Conservation (phyloP, 495 filamentous ascomycete genomes). For the Penicillium cosmopolitanum region DNA sequence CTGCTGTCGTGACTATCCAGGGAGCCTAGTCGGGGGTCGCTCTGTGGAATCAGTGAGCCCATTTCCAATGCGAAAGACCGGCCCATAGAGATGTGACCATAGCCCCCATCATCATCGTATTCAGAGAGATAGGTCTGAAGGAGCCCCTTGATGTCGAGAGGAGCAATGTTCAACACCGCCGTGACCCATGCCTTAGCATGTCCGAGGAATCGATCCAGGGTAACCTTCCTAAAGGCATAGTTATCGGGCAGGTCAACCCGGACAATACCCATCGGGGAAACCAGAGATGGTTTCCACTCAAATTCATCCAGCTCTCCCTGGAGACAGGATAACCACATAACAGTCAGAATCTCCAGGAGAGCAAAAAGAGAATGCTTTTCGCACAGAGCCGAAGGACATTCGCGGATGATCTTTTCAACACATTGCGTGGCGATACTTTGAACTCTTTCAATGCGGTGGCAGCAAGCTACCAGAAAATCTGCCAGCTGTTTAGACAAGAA, state of each 20-base stretch:
- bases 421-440: conserved; percentile 80
- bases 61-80: conserved; percentile 94
- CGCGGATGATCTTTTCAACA: conserved; percentile 79
- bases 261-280: conserved; percentile 72
- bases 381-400: conserved; percentile 88
- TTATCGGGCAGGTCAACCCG: conserved; percentile 90
- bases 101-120: conserved; percentile 82
- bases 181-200: conserved; percentile 81
- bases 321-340: conserved; percentile 94
- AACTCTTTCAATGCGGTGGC: conserved; percentile 86
- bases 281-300: conserved; percentile 77
- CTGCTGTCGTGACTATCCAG: conserved; percentile 72
- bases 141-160: conserved; percentile 91
- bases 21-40: conserved; percentile 79
- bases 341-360: conserved; percentile 82
- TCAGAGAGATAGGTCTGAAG: conserved; percentile 95
- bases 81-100: conserved; percentile 90
- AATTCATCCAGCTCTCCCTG: conserved; percentile 95
- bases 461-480: conserved; percentile 81
- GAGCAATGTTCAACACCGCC: conserved; percentile 78
- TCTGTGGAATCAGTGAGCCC: conserved; percentile 83
- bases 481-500: conserved; percentile 88
- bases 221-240: conserved; percentile 75
- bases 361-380: conserved; percentile 89
- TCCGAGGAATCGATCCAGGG: conserved; percentile 75